Evolutionary conservation across 1,284 basidiomycete species (phyloP).

Genomic region (Exsudoporus floridanus): DNA sequence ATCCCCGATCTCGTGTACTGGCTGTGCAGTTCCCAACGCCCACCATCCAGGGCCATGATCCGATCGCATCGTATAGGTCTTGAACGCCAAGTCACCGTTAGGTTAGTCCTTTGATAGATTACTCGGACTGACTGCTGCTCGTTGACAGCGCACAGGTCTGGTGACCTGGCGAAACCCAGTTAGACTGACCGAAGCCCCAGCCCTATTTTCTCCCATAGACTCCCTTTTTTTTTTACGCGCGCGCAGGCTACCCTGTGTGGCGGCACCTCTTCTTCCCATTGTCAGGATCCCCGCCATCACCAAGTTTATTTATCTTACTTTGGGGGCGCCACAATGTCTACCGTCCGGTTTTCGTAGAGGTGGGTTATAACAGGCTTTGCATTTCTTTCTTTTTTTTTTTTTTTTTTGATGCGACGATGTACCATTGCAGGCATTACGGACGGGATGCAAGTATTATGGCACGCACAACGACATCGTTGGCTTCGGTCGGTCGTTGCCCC

Average conservation of each 20-base stretch:
- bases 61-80: constrained; percentile 14
- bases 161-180: constrained; percentile 4
- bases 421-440: too few relatives aligned
- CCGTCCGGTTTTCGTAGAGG: too few relatives aligned
- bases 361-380: too few relatives aligned
- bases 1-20: neutral
- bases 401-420: too few relatives aligned
- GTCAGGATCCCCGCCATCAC: constrained; percentile 2
- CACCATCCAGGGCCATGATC: constrained; percentile 13
- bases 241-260: constrained; percentile 16
- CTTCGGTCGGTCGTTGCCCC: too few relatives aligned
- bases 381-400: too few relatives aligned
- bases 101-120: constrained; percentile 1
- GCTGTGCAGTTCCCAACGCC: constrained; percentile 8
- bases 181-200: constrained; percentile 6
- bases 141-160: neutral
- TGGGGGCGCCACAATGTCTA: too few relatives aligned
- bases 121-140: neutral
- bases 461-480: too few relatives aligned
- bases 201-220: neutral
- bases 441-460: too few relatives aligned
- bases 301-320: too few relatives aligned
- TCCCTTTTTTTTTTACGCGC: constrained; percentile 20
- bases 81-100: constrained; percentile 16
- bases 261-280: constrained; percentile 22